Base-by-base conservation (phyloP, 1,139 yeast genomes). In the Yamadazyma mexicana region DNA sequence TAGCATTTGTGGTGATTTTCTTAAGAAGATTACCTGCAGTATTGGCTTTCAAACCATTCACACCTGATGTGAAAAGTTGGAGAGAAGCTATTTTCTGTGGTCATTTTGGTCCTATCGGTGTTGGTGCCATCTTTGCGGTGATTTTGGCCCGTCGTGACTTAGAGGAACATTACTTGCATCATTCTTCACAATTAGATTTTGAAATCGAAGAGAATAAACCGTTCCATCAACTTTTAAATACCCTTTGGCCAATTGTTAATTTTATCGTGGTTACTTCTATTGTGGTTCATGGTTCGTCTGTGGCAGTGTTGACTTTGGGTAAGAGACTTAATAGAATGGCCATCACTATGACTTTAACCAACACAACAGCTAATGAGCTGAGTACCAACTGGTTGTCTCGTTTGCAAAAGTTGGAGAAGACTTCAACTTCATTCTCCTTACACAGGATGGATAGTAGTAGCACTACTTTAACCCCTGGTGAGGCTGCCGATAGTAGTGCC, bases 71-170 rank as follows among this genome's bases (percentile, higher is more conserved):
- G 33, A 81, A 87, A 52, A 81, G 92, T 26, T 91, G 98, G 97
- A 79, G 96, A 62, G 98, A 92, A 58, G 97, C 97, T 0, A 58
- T 92, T 6, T 89, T 92, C 56, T 91, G 95, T 61, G 98, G 98
- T 17, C 98, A 92, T 66, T 92, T 92, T 61, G 98, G 98, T 34
- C 98, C 98, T 8, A 88, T 92, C 58, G 98, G 98, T 40, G 98
- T 92, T 9, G 98, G 98, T 48, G 98, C 98, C 1, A 78, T 92
- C 16, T 92, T 87, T 64, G 95, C 96, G 16, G 82, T 91, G 11
- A 84, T 92, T 43, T 68, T 91, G 51, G 92, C 96, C 1, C 76
- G 94, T 49, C 79, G 81, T 14, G 92, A 87, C 49, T 70, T 92
- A 34, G 96, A 88, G 55, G 71, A 68, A 10, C 69, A 66, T 47